phyloP scores from a whole-genome alignment of 495 filamentous ascomycete species.

The Melanomma pulvis-pyrius region DNA sequence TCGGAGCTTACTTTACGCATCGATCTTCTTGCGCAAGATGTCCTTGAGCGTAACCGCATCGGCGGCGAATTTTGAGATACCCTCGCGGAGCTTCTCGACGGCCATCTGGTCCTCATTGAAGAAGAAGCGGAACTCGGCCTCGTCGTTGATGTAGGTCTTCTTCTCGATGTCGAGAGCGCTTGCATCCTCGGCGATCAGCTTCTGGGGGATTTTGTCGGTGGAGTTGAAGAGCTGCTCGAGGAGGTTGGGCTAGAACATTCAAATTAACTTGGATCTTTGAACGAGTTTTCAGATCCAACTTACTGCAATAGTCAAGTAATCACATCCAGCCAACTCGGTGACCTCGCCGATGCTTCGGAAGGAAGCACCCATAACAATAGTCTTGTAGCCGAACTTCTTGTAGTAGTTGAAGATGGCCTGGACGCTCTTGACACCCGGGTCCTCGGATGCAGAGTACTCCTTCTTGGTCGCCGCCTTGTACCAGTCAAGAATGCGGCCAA shows the following conservation, averaged over 20 bases:
- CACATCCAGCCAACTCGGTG: slow-evolving; percentile 95
- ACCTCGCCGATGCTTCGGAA: slow-evolving; percentile 97
- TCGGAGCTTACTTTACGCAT: slow-evolving; percentile 36
- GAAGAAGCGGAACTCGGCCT: slow-evolving; percentile 92
- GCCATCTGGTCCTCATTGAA: slow-evolving; percentile 99
- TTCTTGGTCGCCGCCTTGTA: slow-evolving; percentile 96
- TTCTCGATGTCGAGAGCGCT: slow-evolving; percentile 72
- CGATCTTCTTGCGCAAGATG: slow-evolving; percentile 83
- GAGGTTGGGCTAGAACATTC: slow-evolving; percentile 71
- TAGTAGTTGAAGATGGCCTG: slow-evolving; percentile 99
- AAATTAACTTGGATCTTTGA: background rate
- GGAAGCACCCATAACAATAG: slow-evolving; percentile 98
- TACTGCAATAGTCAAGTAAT: slow-evolving; percentile 98
- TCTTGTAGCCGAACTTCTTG: slow-evolving; percentile 99
- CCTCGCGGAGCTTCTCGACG: slow-evolving; percentile 96
- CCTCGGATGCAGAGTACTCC: slow-evolving; percentile 82
- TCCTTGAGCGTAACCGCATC: slow-evolving; percentile 93
- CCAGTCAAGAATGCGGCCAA: slow-evolving; percentile 99
- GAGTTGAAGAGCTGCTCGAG: slow-evolving; percentile 93
- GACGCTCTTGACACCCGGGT: slow-evolving; percentile 96
- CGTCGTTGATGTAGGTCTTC: slow-evolving; percentile 88
- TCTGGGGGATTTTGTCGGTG: slow-evolving; percentile 77
- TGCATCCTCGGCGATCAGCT: slow-evolving; percentile 76
- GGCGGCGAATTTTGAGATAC: slow-evolving; percentile 98
- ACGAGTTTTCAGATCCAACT: slow-evolving; percentile 39